Evolutionary conservation across 2,329 filamentous ascomycete species (phyloP).

Genomic region (Diaporthe aspalathi): DNA sequence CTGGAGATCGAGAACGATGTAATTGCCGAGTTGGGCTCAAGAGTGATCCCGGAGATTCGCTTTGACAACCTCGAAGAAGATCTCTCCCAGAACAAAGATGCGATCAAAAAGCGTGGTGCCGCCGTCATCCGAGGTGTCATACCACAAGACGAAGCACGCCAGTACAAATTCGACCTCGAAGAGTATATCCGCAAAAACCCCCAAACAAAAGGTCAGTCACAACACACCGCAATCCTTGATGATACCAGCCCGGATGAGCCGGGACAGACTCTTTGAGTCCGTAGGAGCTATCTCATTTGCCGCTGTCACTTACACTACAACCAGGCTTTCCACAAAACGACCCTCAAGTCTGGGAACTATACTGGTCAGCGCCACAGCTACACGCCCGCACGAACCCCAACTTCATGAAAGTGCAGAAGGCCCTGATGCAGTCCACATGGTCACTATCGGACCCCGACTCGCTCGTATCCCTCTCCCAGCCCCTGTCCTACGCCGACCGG

Average conservation of each 20-base stretch:
- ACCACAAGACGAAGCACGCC: constrained; percentile 69
- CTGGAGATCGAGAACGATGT: constrained; percentile 60
- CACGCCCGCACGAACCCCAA: constrained; percentile 75
- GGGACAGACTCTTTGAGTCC: too few relatives aligned
- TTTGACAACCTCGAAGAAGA: constrained; percentile 58
- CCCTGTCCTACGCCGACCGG: constrained; percentile 77
- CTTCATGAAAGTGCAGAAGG: constrained; percentile 69
- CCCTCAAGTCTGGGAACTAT: constrained; percentile 80
- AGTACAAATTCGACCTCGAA: constrained; percentile 72
- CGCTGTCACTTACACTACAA: background rate
- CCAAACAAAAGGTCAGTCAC: constrained; percentile 51
- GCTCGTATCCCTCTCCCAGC: constrained; percentile 63
- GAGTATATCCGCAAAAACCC: constrained; percentile 75
- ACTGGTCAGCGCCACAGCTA: constrained; percentile 78
- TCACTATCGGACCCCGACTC: constrained; percentile 41
- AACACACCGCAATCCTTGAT: rapidly evolving
- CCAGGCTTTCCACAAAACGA: constrained; percentile 73
- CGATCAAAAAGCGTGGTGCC: constrained; percentile 70
- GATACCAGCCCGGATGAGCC: background rate
- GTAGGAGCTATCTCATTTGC: too few relatives aligned
- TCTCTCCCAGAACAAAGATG: constrained; percentile 52
- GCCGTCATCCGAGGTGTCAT: constrained; percentile 75
- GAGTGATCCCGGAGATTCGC: constrained; percentile 64
- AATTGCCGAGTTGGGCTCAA: constrained; percentile 57
- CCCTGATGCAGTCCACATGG: constrained; percentile 61